Percentiles rank a stretch among this genome's conserved stretches.
Conservation (phyloP, 257 asterid genomes). For the Jaltomata sinuosa region DNA sequence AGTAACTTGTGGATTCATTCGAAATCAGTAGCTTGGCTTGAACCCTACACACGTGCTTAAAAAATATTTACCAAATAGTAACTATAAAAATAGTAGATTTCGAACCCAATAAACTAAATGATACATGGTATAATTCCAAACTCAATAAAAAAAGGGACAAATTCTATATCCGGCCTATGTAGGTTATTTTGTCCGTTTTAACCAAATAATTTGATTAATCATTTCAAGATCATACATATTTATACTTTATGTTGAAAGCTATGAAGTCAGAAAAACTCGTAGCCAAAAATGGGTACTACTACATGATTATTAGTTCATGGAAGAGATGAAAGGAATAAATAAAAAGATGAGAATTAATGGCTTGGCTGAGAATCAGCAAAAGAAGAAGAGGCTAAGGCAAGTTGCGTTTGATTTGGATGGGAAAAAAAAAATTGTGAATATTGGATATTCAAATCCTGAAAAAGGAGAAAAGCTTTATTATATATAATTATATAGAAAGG, state of each 20-base stretch:
- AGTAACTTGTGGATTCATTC: neutral
- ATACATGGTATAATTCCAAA: neutral
- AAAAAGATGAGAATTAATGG: slow-evolving; percentile 6
- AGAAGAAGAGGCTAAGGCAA: slow-evolving; percentile 9
- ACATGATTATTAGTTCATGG: neutral
- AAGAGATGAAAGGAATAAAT: slow-evolving; percentile 1
- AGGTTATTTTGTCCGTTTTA: neutral
- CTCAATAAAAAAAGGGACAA: neutral
- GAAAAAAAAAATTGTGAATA: neutral
- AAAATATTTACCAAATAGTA: neutral
- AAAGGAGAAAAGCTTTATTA: slow-evolving; percentile 29
- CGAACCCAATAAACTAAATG: neutral
- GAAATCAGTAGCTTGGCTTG: neutral
- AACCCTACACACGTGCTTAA: neutral
- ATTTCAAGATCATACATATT: no score
- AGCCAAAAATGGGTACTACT: neutral
- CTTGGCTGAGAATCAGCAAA: slow-evolving; percentile 1
- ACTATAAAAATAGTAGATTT: neutral
- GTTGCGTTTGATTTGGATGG: slow-evolving; percentile 3
- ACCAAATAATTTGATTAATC: neutral
- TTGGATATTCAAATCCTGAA: slow-evolving; percentile 28
- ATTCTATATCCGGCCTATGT: neutral
- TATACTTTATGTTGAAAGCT: no score
- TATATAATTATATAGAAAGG: neutral
- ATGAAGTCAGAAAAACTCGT: no score